These are phyloP conservation scores for Syzygium grande DNA, from an alignment of 345 rosid species.

Conservation along the genomic window DNA sequence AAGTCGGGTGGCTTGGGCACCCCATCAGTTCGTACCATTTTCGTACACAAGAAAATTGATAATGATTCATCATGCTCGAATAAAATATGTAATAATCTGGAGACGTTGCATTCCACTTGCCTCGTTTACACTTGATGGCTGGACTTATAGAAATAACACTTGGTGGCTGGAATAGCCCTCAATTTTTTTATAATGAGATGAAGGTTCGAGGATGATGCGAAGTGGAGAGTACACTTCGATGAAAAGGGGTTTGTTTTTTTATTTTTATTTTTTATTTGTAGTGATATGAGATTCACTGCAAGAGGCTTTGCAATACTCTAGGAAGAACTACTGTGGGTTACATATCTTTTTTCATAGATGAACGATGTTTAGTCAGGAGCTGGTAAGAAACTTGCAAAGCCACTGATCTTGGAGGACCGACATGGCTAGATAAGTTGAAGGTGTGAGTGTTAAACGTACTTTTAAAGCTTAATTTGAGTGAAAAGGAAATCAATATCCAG, in stretches of 20 bases:
- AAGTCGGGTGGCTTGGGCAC: background rate
- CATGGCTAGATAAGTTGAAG: background rate
- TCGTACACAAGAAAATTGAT: background rate
- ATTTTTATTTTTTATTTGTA: background rate
- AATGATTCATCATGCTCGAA: background rate
- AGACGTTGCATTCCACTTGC: background rate
- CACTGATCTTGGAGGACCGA: background rate
- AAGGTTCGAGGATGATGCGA: background rate
- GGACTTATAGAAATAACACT: too few relatives aligned
- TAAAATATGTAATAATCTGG: background rate
- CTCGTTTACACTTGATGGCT: background rate
- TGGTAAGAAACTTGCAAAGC: background rate
- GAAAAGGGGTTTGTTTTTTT: background rate
- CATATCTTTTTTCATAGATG: background rate
- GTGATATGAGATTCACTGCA: background rate
- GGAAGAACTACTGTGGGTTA: background rate
- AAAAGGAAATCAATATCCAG: background rate
- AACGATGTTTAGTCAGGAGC: background rate
- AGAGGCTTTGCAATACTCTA: background rate
- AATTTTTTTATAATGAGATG: background rate
- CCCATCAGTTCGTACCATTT: background rate
- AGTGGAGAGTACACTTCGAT: background rate
- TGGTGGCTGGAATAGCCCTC: background rate
- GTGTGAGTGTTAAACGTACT: background rate
- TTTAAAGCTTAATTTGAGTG: background rate